These are phyloP conservation scores for Irpex sp. DNA, from an alignment of 1,284 basidiomycete genomes.

Conservation along the genomic window DNA sequence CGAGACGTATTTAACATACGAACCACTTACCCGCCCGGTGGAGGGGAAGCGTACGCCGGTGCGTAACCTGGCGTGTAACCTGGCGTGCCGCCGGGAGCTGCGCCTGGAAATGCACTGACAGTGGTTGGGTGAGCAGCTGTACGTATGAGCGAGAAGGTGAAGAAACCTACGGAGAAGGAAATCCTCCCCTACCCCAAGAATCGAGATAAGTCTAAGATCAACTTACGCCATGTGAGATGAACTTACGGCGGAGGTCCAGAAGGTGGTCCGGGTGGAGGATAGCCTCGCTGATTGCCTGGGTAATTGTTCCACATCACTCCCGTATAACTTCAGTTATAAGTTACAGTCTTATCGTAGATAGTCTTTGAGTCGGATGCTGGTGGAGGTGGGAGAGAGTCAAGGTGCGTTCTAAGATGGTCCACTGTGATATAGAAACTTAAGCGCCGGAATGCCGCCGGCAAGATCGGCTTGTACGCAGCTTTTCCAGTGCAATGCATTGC, in stretches of 20 bases:
- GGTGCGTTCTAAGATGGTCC: not conserved
- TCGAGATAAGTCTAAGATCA: not conserved
- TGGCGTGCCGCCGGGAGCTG: slow-evolving; percentile 7
- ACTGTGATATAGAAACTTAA: not conserved
- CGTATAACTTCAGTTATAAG: not conserved
- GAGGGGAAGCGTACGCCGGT: slow-evolving; percentile 5
- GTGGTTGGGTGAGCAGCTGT: not conserved
- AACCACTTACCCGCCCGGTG: not conserved
- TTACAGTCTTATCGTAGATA: not conserved
- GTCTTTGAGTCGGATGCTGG: not conserved
- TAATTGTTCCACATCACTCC: slow-evolving; percentile 14
- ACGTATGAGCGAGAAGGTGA: not conserved
- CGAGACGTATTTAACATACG: not conserved
- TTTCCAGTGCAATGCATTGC: not conserved
- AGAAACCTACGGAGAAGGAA: slow-evolving; percentile 14
- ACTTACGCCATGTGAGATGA: not conserved
- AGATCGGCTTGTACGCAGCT: not conserved
- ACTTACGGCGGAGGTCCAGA: not conserved
- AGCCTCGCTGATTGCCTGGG: slow-evolving; percentile 12
- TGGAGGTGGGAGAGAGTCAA: not conserved
- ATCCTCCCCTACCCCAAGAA: slow-evolving; percentile 8
- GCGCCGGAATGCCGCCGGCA: not conserved
- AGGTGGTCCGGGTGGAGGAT: slow-evolving; percentile 10
- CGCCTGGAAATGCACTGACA: slow-evolving; percentile 9
- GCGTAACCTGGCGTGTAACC: slow-evolving; percentile 11